Evolutionary conservation across 2,329 filamentous ascomycete genomes (phyloP).

Genomic region (Chaetomium strumarium): DNA sequence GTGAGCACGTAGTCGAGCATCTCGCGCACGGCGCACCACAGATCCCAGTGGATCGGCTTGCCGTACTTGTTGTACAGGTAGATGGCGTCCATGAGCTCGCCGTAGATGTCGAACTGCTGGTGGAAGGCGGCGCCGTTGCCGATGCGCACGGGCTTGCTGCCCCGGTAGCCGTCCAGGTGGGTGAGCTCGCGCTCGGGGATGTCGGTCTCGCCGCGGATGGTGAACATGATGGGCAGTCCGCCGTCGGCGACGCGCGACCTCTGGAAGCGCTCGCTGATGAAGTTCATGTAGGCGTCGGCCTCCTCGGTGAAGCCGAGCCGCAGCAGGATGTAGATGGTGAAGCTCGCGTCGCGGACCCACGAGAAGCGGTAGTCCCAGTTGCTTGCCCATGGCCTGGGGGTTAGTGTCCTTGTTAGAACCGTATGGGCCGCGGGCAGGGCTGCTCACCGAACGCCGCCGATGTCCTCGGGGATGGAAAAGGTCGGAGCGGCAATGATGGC

Average conservation of each 20-base stretch:
- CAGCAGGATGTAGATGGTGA: constrained; percentile 72
- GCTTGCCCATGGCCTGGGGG: constrained; percentile 30
- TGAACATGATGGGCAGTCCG: constrained; percentile 74
- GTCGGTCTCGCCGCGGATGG: constrained; percentile 67
- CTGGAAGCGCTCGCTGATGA: constrained; percentile 66
- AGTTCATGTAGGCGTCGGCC: constrained; percentile 72
- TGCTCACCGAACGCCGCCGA: constrained; percentile 52
- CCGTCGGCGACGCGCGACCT: constrained; percentile 54
- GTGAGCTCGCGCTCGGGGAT: constrained; percentile 64
- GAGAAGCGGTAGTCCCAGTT: constrained; percentile 72
- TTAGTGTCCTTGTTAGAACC: background rate
- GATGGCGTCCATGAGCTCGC: constrained; percentile 70
- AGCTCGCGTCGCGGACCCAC: constrained; percentile 73
- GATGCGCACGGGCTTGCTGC: constrained; percentile 66
- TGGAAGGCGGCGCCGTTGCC: constrained; percentile 74
- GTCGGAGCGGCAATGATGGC: constrained; percentile 72
- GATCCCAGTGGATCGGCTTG: constrained; percentile 69
- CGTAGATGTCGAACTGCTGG: constrained; percentile 73
- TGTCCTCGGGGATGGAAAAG: constrained; percentile 69
- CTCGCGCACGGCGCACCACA: constrained; percentile 65
- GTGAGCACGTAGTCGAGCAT: constrained; percentile 67
- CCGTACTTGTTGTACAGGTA: constrained; percentile 77
- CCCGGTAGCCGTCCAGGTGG: constrained; percentile 67
- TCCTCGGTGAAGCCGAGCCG: constrained; percentile 70
- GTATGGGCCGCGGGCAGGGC: background rate